Evolutionary conservation across 441 rosid genomes (phyloP).

Genomic region (Populus hybrid): DNA sequence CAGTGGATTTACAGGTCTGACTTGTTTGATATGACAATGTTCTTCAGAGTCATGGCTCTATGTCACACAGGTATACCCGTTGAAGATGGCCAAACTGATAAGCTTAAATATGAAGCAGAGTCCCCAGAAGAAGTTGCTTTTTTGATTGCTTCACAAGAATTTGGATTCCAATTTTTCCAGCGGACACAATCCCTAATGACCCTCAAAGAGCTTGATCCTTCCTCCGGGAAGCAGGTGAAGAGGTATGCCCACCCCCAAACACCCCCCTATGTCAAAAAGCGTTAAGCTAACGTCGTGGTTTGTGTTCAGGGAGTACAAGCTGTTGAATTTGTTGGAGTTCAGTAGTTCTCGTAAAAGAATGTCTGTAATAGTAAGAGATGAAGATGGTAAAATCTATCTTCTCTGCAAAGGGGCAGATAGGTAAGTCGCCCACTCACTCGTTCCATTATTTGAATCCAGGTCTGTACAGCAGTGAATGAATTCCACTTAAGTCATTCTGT

Average conservation of each 20-base stretch:
- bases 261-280: neutral
- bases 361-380: constrained; percentile 71
- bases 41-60: constrained; percentile 65
- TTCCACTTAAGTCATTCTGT: neutral
- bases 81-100: constrained; percentile 44
- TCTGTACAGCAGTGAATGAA: neutral
- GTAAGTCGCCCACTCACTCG: constrained; percentile 20
- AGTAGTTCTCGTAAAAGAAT: constrained; percentile 77
- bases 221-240: constrained; percentile 38
- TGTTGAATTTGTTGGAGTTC: constrained; percentile 73
- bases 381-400: constrained; percentile 62
- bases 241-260: constrained; percentile 35
- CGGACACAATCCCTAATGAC: constrained; percentile 70
- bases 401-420: constrained; percentile 97
- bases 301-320: constrained; percentile 65
- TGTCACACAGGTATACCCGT: constrained; percentile 79
- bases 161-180: constrained; percentile 62
- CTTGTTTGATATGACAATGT: constrained; percentile 46
- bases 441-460: neutral
- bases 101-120: constrained; percentile 75
- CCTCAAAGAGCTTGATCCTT: constrained; percentile 45
- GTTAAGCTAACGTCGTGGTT: constrained; percentile 14
- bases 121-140: constrained; percentile 88
- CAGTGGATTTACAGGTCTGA: constrained; percentile 51
- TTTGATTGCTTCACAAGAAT: constrained; percentile 67